phyloP scores from a whole-genome alignment of 352 stramenopile species.

The Detonula confervacea region DNA sequence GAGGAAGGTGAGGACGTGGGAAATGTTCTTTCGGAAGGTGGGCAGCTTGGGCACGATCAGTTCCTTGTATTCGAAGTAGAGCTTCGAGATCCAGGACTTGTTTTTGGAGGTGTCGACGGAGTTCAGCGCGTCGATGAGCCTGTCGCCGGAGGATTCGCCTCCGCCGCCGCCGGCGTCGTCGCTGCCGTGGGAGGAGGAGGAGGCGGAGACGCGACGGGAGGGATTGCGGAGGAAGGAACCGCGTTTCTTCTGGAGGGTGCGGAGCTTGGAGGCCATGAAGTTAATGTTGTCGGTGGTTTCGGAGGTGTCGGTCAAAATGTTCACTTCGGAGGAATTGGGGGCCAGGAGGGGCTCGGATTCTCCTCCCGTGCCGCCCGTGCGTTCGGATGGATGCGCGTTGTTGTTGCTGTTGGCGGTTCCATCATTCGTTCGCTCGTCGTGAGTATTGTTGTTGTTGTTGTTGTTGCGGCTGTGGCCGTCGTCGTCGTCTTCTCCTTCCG shows the following conservation, averaged over 20 bases:
- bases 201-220: not conserved
- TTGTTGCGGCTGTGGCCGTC: not conserved
- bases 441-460: not conserved
- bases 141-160: constrained; percentile 22
- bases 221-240: not conserved
- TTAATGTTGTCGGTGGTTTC: constrained; percentile 34
- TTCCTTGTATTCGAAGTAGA: constrained; percentile 33
- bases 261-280: constrained; percentile 27
- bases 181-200: not conserved
- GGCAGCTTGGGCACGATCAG: constrained; percentile 47
- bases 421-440: not conserved
- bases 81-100: constrained; percentile 12
- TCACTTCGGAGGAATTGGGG: too few relatives aligned
- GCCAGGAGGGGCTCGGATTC: too few relatives aligned
- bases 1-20: constrained; percentile 38
- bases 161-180: constrained; percentile 8
- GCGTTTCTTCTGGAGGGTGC: constrained; percentile 14
- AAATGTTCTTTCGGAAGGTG: constrained; percentile 15
- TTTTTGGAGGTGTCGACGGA: constrained; percentile 19
- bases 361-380: too few relatives aligned
- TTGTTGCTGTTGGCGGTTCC: too few relatives aligned
- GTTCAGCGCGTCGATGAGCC: constrained; percentile 34
- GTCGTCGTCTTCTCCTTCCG: not conserved
- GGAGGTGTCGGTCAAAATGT: constrained; percentile 21
- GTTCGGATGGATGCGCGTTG: too few relatives aligned